These are phyloP conservation scores for Vaccinium darrowii DNA, from an alignment of 148 eudicot genomes.

Conservation along the genomic window DNA sequence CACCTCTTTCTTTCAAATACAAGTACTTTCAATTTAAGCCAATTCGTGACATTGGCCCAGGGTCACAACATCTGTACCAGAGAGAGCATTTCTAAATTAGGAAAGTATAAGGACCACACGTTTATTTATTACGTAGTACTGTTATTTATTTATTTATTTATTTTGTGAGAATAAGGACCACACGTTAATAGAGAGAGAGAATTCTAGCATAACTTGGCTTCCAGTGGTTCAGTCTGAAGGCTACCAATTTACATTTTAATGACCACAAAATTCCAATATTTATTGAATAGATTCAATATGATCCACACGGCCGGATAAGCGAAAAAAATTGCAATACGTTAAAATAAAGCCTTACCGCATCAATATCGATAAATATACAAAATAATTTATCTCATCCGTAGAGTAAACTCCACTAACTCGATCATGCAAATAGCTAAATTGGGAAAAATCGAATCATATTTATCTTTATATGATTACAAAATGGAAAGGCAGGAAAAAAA, in stretches of 20 bases:
- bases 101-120: background rate
- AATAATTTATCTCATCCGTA: background rate
- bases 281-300: background rate
- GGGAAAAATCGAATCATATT: conserved; percentile 14
- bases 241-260: background rate
- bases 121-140: too few species aligned
- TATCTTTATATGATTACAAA: conserved; percentile 28
- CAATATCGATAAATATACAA: background rate
- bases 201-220: background rate
- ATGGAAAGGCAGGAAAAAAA: background rate
- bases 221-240: background rate
- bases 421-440: background rate
- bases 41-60: background rate
- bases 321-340: background rate
- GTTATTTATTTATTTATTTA: too few species aligned
- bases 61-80: background rate
- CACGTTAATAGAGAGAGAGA: background rate
- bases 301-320: background rate
- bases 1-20: background rate
- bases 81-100: background rate
- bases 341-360: background rate
- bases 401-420: background rate
- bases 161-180: background rate
- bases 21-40: background rate
- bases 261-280: background rate